Percentiles rank a stretch among this genome's conserved stretches.
Conservation (phyloP, 495 filamentous ascomycete genomes). For the Terfezia claveryi region DNA sequence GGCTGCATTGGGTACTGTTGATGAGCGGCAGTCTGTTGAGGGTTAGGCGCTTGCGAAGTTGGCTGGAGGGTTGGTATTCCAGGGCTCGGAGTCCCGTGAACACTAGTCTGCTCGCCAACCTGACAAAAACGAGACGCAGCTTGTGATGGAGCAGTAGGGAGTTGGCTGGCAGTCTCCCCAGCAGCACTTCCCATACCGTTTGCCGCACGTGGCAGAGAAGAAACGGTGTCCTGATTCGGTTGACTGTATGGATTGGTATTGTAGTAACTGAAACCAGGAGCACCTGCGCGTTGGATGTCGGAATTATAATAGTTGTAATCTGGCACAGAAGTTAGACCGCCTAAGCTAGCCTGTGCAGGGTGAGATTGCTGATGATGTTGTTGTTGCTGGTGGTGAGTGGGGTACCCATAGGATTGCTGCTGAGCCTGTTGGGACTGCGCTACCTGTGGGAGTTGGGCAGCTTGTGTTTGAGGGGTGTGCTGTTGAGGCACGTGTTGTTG, state of each 20-base stretch:
- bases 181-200: slow-evolving; percentile 57
- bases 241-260: slow-evolving; percentile 45
- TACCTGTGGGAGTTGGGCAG: slow-evolving; percentile 24
- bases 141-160: slow-evolving; percentile 39
- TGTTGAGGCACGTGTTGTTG: slow-evolving; percentile 39
- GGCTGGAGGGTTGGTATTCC: slow-evolving; percentile 43
- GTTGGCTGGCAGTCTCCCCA: slow-evolving; percentile 51
- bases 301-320: slow-evolving; percentile 52
- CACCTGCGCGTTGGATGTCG: slow-evolving; percentile 29
- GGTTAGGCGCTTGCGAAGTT: slow-evolving; percentile 13
- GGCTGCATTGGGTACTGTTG: slow-evolving; percentile 14
- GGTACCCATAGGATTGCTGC: slow-evolving; percentile 45
- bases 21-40: slow-evolving; percentile 12
- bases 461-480: slow-evolving; percentile 26
- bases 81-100: slow-evolving; percentile 73
- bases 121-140: slow-evolving; percentile 45
- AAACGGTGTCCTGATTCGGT: slow-evolving; percentile 38
- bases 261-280: slow-evolving; percentile 26
- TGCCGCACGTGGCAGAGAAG: slow-evolving; percentile 43
- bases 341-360: slow-evolving; percentile 5
- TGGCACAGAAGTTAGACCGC: slow-evolving; percentile 30
- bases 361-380: slow-evolving; percentile 68
- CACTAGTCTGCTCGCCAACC: slow-evolving; percentile 50
- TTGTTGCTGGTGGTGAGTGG: slow-evolving; percentile 71
- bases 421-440: slow-evolving; percentile 29